These are phyloP conservation scores for Leptodontidium sp. DNA, from an alignment of 2,329 filamentous ascomycete species.

Conservation along the genomic window DNA sequence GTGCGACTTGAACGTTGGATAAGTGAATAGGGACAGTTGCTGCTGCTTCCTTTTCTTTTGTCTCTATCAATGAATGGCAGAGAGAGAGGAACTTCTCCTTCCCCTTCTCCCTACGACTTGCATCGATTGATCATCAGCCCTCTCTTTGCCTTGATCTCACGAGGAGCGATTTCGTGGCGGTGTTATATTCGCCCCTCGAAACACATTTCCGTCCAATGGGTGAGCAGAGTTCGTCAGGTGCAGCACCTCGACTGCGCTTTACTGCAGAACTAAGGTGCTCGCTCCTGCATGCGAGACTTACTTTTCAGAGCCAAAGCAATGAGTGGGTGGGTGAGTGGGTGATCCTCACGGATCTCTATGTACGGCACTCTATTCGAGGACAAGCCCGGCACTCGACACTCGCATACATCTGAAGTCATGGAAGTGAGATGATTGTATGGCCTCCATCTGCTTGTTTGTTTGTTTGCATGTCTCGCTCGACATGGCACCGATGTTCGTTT, in stretches of 20 bases:
- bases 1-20: slow-evolving; percentile 1
- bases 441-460: background rate
- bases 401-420: no score
- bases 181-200: slow-evolving; percentile 28
- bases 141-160: background rate
- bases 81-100: background rate
- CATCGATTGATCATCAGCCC: background rate
- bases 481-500: background rate
- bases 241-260: slow-evolving; percentile 24
- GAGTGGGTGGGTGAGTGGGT: background rate
- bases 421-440: background rate
- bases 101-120: background rate
- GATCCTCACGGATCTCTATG: slow-evolving; percentile 15
- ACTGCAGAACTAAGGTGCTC: slow-evolving; percentile 20
- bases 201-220: slow-evolving; percentile 17
- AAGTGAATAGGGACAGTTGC: background rate
- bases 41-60: background rate
- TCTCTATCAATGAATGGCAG: background rate
- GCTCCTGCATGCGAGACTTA: background rate
- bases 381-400: slow-evolving; percentile 2
- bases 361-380: slow-evolving; percentile 17
- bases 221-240: slow-evolving; percentile 15
- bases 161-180: slow-evolving; percentile 28
- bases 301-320: background rate
- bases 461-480: background rate